phyloP scores from a whole-genome alignment of 2,329 filamentous ascomycete species.

The Aureobasidium zeae region DNA sequence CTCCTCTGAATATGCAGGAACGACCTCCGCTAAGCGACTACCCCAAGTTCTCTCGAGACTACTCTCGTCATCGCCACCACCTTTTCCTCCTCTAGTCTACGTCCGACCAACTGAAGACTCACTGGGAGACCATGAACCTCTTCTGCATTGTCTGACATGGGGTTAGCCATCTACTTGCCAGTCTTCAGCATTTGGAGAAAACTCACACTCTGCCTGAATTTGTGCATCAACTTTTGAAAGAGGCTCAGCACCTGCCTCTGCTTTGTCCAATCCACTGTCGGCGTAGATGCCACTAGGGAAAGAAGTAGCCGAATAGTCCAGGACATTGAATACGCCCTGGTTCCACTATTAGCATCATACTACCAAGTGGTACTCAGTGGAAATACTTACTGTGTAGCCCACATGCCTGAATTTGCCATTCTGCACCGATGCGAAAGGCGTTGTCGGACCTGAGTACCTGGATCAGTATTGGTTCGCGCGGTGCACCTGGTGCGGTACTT shows the following conservation, averaged over 20 bases:
- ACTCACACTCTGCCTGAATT: slow-evolving; percentile 18
- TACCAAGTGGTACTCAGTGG: too few relatives aligned
- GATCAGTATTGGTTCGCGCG: slow-evolving; percentile 19
- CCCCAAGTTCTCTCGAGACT: slow-evolving; percentile 20
- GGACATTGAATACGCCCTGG: slow-evolving; percentile 37
- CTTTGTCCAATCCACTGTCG: slow-evolving; percentile 32
- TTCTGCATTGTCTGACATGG: slow-evolving; percentile 28
- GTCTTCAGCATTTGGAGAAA: background rate
- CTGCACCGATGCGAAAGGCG: slow-evolving; percentile 36
- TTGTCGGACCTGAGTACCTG: slow-evolving; percentile 31
- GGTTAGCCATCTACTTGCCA: background rate
- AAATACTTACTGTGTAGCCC: slow-evolving; percentile 32
- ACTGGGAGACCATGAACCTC: slow-evolving; percentile 35
- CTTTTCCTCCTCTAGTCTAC: slow-evolving; percentile 36
- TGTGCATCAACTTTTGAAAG: slow-evolving; percentile 16
- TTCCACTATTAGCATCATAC: background rate
- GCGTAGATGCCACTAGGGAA: slow-evolving; percentile 36
- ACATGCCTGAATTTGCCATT: slow-evolving; percentile 38
- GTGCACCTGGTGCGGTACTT: slow-evolving; percentile 11
- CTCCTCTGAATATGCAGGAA: background rate
- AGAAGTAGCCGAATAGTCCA: slow-evolving; percentile 39
- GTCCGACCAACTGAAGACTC: slow-evolving; percentile 34
- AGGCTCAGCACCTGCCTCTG: slow-evolving; percentile 22
- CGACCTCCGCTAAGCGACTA: background rate
- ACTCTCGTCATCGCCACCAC: slow-evolving; percentile 32